Evolutionary conservation across 345 rosid genomes (phyloP), one percentile per base, ranked within the genome.

Genomic region (Eucalyptus curtisii): DNA sequence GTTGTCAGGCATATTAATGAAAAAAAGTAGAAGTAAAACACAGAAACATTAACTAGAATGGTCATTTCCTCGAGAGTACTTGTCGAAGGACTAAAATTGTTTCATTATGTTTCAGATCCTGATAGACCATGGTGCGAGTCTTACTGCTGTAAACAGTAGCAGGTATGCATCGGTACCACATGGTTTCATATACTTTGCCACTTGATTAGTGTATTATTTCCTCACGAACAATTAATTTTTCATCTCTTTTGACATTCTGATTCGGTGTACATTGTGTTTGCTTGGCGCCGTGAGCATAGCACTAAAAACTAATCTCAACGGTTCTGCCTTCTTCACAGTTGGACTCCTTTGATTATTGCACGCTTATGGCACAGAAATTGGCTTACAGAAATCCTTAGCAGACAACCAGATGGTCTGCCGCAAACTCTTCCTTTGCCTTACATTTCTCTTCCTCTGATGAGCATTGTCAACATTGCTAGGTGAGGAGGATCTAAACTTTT

Each of bases 381-480:
- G 93, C 96, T 97, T 2, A 98, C 95, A 92, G 95, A 95, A 87
- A 91, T 94, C 81, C 94, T 96, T 33, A 88, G 89, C 88, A 90
- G 91, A 53, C 91, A 91, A 86, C 90, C 93, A 89, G 95, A 92
- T 87, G 49, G 81, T 86, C 94, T 64, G 86, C 89, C 87, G 7
- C 91, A 86, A 87, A 87, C 89, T 48, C 88, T 90, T 89, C 95
- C 97, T 40, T 97, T 98, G 76, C 94, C 97, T 55, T 96, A 93
- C 93, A 88, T 97, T 42, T 94, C 96, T 87, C 96, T 96, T 91
- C 99, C 99, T 66, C 95, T 97, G 30, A 94, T 91, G 96, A 97
- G 98, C 94, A 95, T 96, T 88, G 93, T 95, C 91, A 96, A 92
- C 91, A 96, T 97, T 52, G 98, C 97, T 85, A 96, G 97, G 99